Evolutionary conservation across 148 eudicot species (phyloP).

Genomic region (Rhododendron henanense): DNA sequence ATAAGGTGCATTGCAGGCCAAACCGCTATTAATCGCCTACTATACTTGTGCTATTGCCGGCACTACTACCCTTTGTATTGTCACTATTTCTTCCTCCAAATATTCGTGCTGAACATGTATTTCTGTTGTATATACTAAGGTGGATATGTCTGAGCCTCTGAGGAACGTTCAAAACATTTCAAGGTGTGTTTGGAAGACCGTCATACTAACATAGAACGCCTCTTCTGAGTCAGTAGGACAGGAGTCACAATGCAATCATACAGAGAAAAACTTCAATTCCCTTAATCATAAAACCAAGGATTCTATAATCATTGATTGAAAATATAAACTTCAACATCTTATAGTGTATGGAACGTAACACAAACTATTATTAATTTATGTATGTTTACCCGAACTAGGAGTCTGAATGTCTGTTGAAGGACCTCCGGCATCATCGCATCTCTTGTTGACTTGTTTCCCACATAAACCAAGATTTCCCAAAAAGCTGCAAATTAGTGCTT

Average conservation of each 20-base stretch:
- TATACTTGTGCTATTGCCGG: neutral
- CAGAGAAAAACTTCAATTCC: neutral
- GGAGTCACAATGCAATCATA: neutral
- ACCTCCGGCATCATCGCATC: constrained; percentile 55
- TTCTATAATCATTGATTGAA: neutral
- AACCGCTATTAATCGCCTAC: neutral
- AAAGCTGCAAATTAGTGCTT: constrained; percentile 47
- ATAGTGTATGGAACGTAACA: neutral
- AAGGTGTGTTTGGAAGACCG: neutral
- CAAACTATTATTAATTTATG: neutral
- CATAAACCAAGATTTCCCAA: constrained; percentile 79
- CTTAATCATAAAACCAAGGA: neutral
- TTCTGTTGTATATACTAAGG: neutral
- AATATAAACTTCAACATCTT: neutral
- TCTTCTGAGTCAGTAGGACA: neutral
- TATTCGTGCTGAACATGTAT: neutral
- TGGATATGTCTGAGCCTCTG: neutral
- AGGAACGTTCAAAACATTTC: neutral
- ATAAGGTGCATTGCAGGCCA: neutral
- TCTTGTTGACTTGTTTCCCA: constrained; percentile 58
- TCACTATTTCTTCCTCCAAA: neutral
- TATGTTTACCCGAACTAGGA: constrained; percentile 45
- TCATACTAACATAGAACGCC: neutral
- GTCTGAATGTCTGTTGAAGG: constrained; percentile 31
- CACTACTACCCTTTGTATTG: neutral